phyloP scores from a whole-genome alignment of 306 rosid species.

The Gynostemma pentaphyllum region DNA sequence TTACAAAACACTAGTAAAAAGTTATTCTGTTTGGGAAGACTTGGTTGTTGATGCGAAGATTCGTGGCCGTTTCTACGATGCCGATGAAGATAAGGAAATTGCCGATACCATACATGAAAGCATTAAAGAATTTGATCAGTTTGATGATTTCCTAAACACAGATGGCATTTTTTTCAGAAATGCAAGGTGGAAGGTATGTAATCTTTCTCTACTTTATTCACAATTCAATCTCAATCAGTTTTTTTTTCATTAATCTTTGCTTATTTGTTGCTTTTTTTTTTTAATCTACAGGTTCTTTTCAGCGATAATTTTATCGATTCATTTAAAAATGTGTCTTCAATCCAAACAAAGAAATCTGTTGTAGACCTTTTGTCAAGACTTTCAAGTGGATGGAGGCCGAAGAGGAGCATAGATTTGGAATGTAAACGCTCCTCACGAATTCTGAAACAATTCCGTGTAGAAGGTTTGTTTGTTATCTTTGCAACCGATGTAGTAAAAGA shows the following conservation, averaged over 20 bases:
- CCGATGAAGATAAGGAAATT: conserved; percentile 41
- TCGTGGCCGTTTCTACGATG: conserved; percentile 48
- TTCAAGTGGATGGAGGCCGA: conserved; percentile 65
- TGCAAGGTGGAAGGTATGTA: conserved; percentile 60
- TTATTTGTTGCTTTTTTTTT: neutral
- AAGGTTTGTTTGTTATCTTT: conserved; percentile 31
- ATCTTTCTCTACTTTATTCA: too few species aligned
- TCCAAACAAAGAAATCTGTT: conserved; percentile 25
- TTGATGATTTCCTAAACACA: conserved; percentile 50
- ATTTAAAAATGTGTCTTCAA: conserved; percentile 31
- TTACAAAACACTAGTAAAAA: conserved; percentile 28
- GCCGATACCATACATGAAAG: conserved; percentile 36
- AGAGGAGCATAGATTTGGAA: conserved; percentile 15
- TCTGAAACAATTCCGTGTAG: conserved; percentile 42
- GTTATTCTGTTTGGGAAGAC: conserved; percentile 43
- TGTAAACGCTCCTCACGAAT: conserved; percentile 33
- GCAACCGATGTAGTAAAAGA: conserved; percentile 43
- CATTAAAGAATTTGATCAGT: conserved; percentile 35
- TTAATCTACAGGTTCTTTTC: conserved; percentile 45
- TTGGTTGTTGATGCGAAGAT: conserved; percentile 41
- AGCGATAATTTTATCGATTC: conserved; percentile 57
- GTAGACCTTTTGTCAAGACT: conserved; percentile 38
- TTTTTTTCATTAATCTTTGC: neutral
- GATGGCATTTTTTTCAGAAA: conserved; percentile 40
- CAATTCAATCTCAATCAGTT: neutral